Base-by-base conservation (phyloP, 2,329 filamentous ascomycete genomes). In the Colletotrichum sp. region DNA sequence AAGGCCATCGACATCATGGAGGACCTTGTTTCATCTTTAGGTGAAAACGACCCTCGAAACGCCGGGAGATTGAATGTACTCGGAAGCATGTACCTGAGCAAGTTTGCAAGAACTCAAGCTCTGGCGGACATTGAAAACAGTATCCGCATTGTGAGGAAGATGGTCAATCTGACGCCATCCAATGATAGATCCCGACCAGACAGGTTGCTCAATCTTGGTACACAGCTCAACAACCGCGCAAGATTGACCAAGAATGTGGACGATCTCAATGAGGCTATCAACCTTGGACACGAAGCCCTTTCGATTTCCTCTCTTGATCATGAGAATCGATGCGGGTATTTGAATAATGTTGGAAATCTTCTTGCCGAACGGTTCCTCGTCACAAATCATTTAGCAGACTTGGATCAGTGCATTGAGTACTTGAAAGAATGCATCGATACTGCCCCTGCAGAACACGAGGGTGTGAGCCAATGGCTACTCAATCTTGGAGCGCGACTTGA, bases 281-380 rank as follows among this genome's bases (percentile, higher is more conserved):
- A 6, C 4, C 44, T 49, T 21, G 44, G 44, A 3, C n/a, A 21
- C 0, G n/a, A 49, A 21, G 44, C 44, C 2, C 44, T 49, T 4
- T 1, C 4, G 6, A 21, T 3, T 0, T n/a, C 18, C 6, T 1
- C 44, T 21, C 3, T 0, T 0, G 6, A 49, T 21, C 44, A 49
- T 5, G 36, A 44, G 16, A 44, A 44, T 44, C 39, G 39, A 49
- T n/a, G 5, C 0, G 39, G 5, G 18, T 3, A n/a, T 3, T 3
- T 49, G 44, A 49, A 21, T 2, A 49, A 49, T 4, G n/a, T 49
- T n/a, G 44, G 44, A n/a, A 21, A 21, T 49, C 44, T 49, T 21
- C 44, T 49, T 49, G 44, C 3, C 1, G 44, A 49, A 21, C 44
- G 44, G 0, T 49, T 49, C 1, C 9, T 13, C 44, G 2, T 49